Base-by-base conservation (phyloP, 2,329 filamentous ascomycete species). In the Aspergillus sp. region DNA sequence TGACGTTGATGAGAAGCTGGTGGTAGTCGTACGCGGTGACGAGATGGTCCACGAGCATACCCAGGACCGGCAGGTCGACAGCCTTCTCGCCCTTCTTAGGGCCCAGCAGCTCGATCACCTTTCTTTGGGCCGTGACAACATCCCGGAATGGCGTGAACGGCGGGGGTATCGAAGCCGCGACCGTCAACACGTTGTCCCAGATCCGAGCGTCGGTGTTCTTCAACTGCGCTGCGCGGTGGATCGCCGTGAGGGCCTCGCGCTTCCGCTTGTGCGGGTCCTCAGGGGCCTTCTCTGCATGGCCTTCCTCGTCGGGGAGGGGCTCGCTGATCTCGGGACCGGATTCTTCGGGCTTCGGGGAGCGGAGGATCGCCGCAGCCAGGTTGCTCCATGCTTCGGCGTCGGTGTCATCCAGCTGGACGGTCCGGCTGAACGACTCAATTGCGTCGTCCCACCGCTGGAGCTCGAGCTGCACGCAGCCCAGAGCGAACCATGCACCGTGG, bases 351-450 rank as follows among this genome's bases (percentile, higher is more conserved):
- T 81, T 56, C 13, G 69, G 59, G 11, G 65, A 61, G 38, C 79
- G 71, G 82, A 91, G 83, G 1, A 97, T 80, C 0, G 93, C 87
- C 2, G 88, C 91, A 0, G 92, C 94, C 19, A 99, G 81, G 66
- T 99, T 99, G 64, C 89, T 95, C 91, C 94, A 99, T 0, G 90
- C 91, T 65, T 96, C 86, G 0, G 92, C 93, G 66, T 97, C 92
- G 48, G 88, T 86, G 21, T 95, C 92, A 45, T 96, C 94, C 10
- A 89, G 81, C 60, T 89, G 86, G 10, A 99, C 92, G 7, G 88
- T 88, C 19, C 91, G 82, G 7, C 86, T 85, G 70, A 95, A 99
- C 0, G 91, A 88, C 59, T 93, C 86, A 1, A 89, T 86, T 0
- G 94, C 93, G 17, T 88, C 87, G 17, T 86, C 79, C 75, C 89